Percentiles rank a stretch among this genome's conserved stretches.
Evolutionary conservation across 2,329 filamentous ascomycete genomes (phyloP).

Genomic region (Cercospora sp.): DNA sequence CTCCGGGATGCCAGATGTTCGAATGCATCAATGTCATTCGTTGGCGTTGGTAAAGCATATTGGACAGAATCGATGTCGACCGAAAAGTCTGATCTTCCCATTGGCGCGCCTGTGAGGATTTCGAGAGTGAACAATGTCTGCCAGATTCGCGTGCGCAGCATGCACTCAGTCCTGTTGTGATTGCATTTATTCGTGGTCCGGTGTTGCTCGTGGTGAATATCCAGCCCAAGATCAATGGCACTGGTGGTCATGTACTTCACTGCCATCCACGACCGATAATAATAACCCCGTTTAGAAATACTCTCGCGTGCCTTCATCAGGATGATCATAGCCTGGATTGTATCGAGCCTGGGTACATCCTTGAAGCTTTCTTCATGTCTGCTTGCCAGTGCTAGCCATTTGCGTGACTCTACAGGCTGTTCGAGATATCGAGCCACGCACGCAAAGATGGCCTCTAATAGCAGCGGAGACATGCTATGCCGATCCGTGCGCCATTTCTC

Average conservation of each 20-base stretch:
- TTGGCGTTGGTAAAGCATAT: slow-evolving; percentile 63
- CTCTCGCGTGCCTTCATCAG: slow-evolving; percentile 88
- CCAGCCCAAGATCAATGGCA: slow-evolving; percentile 85
- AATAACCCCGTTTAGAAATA: slow-evolving; percentile 90
- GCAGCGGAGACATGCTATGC: slow-evolving; percentile 80
- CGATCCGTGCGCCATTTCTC: slow-evolving; percentile 84
- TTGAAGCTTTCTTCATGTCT: slow-evolving; percentile 91
- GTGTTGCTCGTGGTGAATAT: slow-evolving; percentile 83
- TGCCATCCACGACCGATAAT: slow-evolving; percentile 96
- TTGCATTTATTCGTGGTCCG: slow-evolving; percentile 68
- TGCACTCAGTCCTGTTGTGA: slow-evolving; percentile 70
- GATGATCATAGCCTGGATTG: slow-evolving; percentile 84
- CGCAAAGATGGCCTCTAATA: slow-evolving; percentile 88
- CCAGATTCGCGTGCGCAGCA: slow-evolving; percentile 85
- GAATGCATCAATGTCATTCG: slow-evolving; percentile 67
- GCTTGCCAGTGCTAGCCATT: slow-evolving; percentile 88
- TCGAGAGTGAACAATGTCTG: slow-evolving; percentile 83
- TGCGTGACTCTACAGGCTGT: slow-evolving; percentile 78
- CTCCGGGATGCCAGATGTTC: slow-evolving; percentile 80
- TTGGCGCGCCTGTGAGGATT: slow-evolving; percentile 88
- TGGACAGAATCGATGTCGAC: slow-evolving; percentile 76
- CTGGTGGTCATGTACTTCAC: slow-evolving; percentile 89
- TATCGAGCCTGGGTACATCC: slow-evolving; percentile 86
- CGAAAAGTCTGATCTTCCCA: slow-evolving; percentile 75
- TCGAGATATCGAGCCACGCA: slow-evolving; percentile 82